Evolutionary conservation across 495 filamentous ascomycete genomes (phyloP).

Genomic region (Delitschia confertaspora): DNA sequence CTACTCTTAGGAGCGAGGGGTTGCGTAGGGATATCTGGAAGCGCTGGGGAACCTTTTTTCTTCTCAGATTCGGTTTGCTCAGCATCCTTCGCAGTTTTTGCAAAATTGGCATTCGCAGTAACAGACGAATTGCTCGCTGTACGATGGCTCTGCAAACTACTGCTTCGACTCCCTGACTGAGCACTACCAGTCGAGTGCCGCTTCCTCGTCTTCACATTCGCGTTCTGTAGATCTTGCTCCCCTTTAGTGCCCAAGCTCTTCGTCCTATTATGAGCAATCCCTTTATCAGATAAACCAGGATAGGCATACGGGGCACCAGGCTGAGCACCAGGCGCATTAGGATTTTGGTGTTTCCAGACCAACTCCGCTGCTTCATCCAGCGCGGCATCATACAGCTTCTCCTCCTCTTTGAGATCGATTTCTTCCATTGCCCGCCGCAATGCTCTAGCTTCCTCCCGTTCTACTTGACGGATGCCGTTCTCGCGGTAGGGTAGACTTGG

Average conservation of each 20-base stretch:
- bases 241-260: conserved; percentile 49
- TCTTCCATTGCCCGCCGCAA: conserved; percentile 72
- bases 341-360: conserved; percentile 75
- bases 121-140: conserved; percentile 28
- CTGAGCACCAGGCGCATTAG: conserved; percentile 45
- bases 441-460: conserved; percentile 73
- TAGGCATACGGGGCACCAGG: conserved; percentile 55
- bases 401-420: conserved; percentile 65
- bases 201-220: conserved; percentile 16
- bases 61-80: neutral
- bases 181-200: conserved; percentile 21
- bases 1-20: conserved; percentile 29
- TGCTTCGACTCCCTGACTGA: conserved; percentile 20
- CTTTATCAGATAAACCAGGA: conserved; percentile 51
- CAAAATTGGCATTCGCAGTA: conserved; percentile 12
- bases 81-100: conserved; percentile 6
- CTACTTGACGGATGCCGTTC: conserved; percentile 71
- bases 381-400: conserved; percentile 61
- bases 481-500: conserved; percentile 59
- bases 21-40: conserved; percentile 8
- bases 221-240: conserved; percentile 34
- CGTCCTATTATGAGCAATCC: conserved; percentile 54
- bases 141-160: conserved; percentile 21
- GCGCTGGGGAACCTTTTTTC: neutral
- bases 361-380: conserved; percentile 81